Base-by-base conservation (phyloP, 2,329 filamentous ascomycete genomes). In the Raffaelea deltoideospora region DNA sequence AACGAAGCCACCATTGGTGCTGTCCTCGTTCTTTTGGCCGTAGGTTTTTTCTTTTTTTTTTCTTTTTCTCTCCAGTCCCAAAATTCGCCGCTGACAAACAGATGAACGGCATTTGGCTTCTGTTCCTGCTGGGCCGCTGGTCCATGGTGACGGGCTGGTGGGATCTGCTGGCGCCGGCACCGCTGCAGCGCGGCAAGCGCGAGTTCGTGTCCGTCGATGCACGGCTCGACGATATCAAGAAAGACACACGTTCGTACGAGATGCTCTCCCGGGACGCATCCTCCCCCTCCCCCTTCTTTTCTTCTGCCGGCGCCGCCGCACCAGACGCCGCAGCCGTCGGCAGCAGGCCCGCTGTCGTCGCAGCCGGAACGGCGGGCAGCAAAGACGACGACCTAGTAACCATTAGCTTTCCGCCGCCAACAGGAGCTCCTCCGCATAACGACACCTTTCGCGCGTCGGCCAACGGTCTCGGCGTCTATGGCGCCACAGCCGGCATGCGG, bases 131-230 rank as follows among this genome's bases (percentile, higher is more conserved):
- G 23, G 79, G 81, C 27, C 79, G 87, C 36, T 76, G 72, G 54
- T 79, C 81, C n/a, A 92, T 96, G 77, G 64, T 92, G 38, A 70
- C 65, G 3, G 90, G 81, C 43, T 98, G 90, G 90, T 47, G 64
- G 30, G 76, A 92, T 20, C 59, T 87, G 30, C 55, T 76, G 45
- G 61, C 55, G 37, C 53, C 57, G 27, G 51, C 62, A 10, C 34
- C 58, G 73, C 41, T 56, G 59, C 26, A 32, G 18, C 59, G 63
- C 37, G 63, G 58, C 41, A 73, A 79, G 52, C 72, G 74, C 48
- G 88, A 96, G 55, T 96, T 95, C 49, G 81, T 94, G 44, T 92
- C 84, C 28, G 77, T 81, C 32, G 88, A 95, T 52, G 85, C 86
- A 33, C 70, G 71, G 42, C 58, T 57, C 37, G 53, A 61, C 47